A percentile compares a stretch with the other conserved stretches of the same genome.
Evolutionary conservation across 768 basidiomycete species (phyloP).

Genomic region (Russula sp.): DNA sequence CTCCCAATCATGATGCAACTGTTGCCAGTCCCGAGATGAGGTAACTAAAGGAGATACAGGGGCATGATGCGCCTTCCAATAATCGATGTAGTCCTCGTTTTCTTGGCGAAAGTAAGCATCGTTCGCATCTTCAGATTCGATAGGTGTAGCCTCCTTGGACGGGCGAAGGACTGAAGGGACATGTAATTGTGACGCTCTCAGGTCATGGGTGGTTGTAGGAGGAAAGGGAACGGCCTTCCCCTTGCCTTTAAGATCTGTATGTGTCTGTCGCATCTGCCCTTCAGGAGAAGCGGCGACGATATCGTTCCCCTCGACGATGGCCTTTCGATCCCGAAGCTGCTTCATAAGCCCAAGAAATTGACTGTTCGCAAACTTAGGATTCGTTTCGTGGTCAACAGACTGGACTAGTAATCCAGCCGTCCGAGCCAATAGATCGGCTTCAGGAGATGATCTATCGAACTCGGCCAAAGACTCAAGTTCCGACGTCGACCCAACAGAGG

Average conservation of each 20-base stretch:
- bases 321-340: slow-evolving; percentile 73
- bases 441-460: slow-evolving; percentile 32
- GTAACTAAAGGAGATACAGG: slow-evolving; percentile 8
- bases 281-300: slow-evolving; percentile 52
- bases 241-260: slow-evolving; percentile 63
- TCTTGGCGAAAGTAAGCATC: slow-evolving; percentile 72
- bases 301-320: slow-evolving; percentile 73
- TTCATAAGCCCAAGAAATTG: slow-evolving; percentile 84
- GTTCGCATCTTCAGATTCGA: slow-evolving; percentile 40
- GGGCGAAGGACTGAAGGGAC: not conserved
- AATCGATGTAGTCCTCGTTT: slow-evolving; percentile 60
- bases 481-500: not conserved
- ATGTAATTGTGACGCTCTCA: not conserved
- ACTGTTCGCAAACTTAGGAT: slow-evolving; percentile 83
- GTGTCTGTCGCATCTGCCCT: slow-evolving; percentile 29
- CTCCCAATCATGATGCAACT: slow-evolving; percentile 77
- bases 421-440: slow-evolving; percentile 71
- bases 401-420: slow-evolving; percentile 78
- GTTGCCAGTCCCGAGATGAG: slow-evolving; percentile 51
- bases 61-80: slow-evolving; percentile 50
- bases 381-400: slow-evolving; percentile 68
- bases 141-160: slow-evolving; percentile 3
- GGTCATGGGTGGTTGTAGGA: slow-evolving; percentile 1
- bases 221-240: slow-evolving; percentile 43
- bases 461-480: slow-evolving; percentile 11